Evolutionary conservation across 306 rosid species (phyloP).

Genomic region (Fagus crenata): DNA sequence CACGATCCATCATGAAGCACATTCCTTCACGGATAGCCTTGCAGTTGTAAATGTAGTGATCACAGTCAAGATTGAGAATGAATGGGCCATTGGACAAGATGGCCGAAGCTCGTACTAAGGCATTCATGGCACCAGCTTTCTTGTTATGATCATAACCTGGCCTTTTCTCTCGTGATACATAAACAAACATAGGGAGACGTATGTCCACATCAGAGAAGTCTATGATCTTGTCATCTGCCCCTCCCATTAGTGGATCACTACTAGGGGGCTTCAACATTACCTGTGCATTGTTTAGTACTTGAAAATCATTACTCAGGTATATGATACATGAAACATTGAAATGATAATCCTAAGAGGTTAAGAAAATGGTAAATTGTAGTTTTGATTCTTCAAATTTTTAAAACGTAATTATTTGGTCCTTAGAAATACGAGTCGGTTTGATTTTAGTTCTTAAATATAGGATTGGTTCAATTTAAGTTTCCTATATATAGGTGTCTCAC

Average conservation of each 20-base stretch:
- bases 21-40: slow-evolving; percentile 53
- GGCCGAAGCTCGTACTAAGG: slow-evolving; percentile 53
- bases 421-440: too few species aligned
- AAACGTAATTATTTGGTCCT: too few species aligned
- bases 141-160: slow-evolving; percentile 59
- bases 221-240: slow-evolving; percentile 39
- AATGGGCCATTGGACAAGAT: slow-evolving; percentile 52
- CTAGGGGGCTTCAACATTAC: slow-evolving; percentile 56
- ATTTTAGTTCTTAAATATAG: too few species aligned
- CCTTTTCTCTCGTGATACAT: slow-evolving; percentile 51
- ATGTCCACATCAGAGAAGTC: slow-evolving; percentile 45
- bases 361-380: too few species aligned
- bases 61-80: slow-evolving; percentile 60
- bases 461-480: too few species aligned
- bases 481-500: too few species aligned
- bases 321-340: background rate
- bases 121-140: slow-evolving; percentile 64
- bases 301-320: background rate
- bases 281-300: slow-evolving; percentile 9
- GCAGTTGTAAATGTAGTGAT: slow-evolving; percentile 51
- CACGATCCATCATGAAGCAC: slow-evolving; percentile 66
- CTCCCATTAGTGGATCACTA: slow-evolving; percentile 44
- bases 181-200: slow-evolving; percentile 50
- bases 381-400: too few species aligned
- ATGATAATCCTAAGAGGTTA: background rate